Conservation (phyloP, 1,284 basidiomycete species). For the Cerioporus squamosus region DNA sequence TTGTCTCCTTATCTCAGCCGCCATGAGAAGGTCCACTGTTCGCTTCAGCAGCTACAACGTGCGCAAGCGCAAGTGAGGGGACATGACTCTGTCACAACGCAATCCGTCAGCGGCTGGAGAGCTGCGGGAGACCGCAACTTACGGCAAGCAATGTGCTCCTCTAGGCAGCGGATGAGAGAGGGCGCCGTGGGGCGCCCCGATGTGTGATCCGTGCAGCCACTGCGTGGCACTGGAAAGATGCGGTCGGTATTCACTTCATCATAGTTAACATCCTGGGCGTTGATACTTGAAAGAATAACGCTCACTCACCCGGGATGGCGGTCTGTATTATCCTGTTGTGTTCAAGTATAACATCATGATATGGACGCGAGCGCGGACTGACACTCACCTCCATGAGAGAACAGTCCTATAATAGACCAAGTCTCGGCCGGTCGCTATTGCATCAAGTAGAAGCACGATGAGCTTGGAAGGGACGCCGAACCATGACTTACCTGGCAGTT, state of each 20-base stretch:
- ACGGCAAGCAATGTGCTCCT: background rate
- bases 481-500: background rate
- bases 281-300: no score
- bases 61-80: no score
- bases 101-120: background rate
- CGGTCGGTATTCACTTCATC: background rate
- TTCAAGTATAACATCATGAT: no score
- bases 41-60: background rate
- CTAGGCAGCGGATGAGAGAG: background rate
- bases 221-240: background rate
- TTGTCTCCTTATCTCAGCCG: no score
- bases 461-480: background rate
- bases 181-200: background rate
- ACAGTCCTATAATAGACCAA: background rate
- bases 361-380: no score
- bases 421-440: background rate
- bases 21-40: no score
- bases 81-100: no score
- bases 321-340: no score
- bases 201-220: background rate
- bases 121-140: background rate
- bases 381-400: background rate
- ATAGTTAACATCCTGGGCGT: no score
- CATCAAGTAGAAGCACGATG: background rate
- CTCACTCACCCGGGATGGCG: no score